Percentiles rank a stretch among this genome's conserved stretches.
Evolutionary conservation across 73 alveolate genomes (phyloP).

Genomic region (Loxodes magnus): DNA sequence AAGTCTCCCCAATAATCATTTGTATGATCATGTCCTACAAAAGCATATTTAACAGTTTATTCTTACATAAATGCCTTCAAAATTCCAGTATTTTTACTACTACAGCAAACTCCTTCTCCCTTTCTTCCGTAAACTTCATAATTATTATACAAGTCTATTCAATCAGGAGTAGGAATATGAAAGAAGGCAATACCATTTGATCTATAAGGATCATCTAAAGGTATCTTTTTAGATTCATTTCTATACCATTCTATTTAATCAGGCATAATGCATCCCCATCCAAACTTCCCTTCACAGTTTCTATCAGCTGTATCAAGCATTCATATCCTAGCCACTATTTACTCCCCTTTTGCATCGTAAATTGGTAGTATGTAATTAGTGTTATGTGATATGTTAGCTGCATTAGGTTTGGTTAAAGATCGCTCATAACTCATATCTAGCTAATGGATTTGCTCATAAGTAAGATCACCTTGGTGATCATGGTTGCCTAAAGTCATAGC

Average conservation of each 20-base stretch:
- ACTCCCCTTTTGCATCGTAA: constrained; percentile 26
- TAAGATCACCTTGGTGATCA: constrained; percentile 40
- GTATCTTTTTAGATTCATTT: too few relatives aligned
- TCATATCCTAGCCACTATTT: constrained; percentile 20
- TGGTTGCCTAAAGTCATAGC: constrained; percentile 53
- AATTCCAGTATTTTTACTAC: constrained; percentile 30
- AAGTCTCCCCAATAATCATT: constrained; percentile 30
- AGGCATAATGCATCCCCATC: constrained; percentile 29
- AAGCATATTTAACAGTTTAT: constrained; percentile 11
- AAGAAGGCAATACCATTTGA: constrained; percentile 20
- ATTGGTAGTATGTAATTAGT: constrained; percentile 27
- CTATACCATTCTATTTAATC: constrained; percentile 32
- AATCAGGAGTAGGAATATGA: constrained; percentile 42
- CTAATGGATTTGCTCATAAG: constrained; percentile 23
- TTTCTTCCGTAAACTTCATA: constrained; percentile 17
- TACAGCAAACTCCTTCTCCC: constrained; percentile 37
- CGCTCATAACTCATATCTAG: constrained; percentile 25
- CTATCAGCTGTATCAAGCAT: constrained; percentile 34
- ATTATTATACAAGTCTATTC: constrained; percentile 12
- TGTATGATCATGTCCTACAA: constrained; percentile 44
- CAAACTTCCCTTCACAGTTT: constrained; percentile 8
- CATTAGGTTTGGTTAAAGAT: constrained; percentile 18
- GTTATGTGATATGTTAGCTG: constrained; percentile 24
- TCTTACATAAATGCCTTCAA: constrained; percentile 15
- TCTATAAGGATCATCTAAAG: too few relatives aligned